Evolutionary conservation across 345 rosid genomes (phyloP), one percentile per base, ranked within the genome.

Genomic region (Cardamine resedifolia): DNA sequence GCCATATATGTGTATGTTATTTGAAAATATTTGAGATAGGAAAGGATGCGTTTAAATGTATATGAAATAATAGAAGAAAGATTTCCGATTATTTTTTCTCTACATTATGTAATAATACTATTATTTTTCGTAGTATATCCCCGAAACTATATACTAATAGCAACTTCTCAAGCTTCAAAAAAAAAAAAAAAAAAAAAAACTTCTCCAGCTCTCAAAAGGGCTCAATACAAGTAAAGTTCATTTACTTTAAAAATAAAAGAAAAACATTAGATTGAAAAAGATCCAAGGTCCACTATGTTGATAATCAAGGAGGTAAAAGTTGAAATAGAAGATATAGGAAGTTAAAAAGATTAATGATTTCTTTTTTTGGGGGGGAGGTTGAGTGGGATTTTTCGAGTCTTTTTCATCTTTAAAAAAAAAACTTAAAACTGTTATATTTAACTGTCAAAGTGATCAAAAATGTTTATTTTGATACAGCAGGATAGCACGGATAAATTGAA

Each of bases 171-270:
- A 34, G 23, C 66, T 66, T 2, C n/a, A n/a, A 7, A 14, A 15
- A 24, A 4, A 26, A 27, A 3, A 19, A 14, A 7, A 20, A 21
- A 1, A 11, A 10, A 23, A 6, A 19, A 55, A 28, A 30, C 21
- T 8, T 58, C 27, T 51, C n/a, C 24, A 39, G 34, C 52, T 49
- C 30, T 44, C 58, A 12, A 45, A 43, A 44, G 28, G 10, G 38
- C 59, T 65, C 16, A 58, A 66, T 66, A 58, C 60, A 66, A 49
- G 41, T 66, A 66, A 74, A 66, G 78, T 38, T 58, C 2, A 5
- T 28, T 55, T 58, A 8, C 68, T 66, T 31, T 31, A 58, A 58
- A 33, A 33, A 6, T 10, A 8, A 49, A 44, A 73, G 5, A 65
- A 5, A 48, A 16, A 16, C 70, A 24, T 50, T 62, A 28, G 57